These are phyloP conservation scores for Cladosporium sp. DNA, from an alignment of 2,329 filamentous ascomycete genomes.

Conservation along the genomic window DNA sequence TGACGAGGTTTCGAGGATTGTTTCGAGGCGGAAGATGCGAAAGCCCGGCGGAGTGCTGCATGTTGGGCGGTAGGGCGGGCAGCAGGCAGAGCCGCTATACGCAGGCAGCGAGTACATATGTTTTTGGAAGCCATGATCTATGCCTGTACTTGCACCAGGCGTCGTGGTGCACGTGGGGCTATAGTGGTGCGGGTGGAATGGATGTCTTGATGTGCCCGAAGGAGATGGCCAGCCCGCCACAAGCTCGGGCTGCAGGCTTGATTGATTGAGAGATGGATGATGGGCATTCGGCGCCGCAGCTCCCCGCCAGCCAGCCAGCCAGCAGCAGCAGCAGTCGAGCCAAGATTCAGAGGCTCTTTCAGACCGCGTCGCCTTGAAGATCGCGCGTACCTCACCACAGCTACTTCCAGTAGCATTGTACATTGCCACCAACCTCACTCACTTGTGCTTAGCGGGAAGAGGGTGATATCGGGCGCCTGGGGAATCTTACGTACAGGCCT, in stretches of 20 bases:
- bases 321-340: neutral
- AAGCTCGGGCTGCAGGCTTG: neutral
- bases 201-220: conserved; percentile 20
- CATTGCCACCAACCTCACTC: conserved; percentile 2
- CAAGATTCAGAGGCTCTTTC: conserved; percentile 10
- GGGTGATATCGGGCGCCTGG: neutral
- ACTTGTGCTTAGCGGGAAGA: neutral
- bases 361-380: conserved; percentile 14
- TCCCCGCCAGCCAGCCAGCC: conserved; percentile 9
- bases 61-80: conserved; percentile 18
- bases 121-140: conserved; percentile 30
- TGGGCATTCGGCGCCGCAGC: conserved; percentile 5
- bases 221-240: conserved; percentile 23
- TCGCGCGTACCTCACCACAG: neutral
- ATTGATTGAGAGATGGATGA: neutral
- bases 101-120: conserved; percentile 32
- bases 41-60: conserved; percentile 25
- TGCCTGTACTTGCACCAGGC: neutral
- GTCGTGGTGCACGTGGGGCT: neutral
- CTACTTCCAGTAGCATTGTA: conserved; percentile 5
- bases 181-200: conserved; percentile 4
- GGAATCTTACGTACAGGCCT: neutral
- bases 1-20: conserved; percentile 27
- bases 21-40: conserved; percentile 28
- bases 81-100: conserved; percentile 23